Conservation (phyloP, 495 filamentous ascomycete genomes). For the Cairneyella variabilis region DNA sequence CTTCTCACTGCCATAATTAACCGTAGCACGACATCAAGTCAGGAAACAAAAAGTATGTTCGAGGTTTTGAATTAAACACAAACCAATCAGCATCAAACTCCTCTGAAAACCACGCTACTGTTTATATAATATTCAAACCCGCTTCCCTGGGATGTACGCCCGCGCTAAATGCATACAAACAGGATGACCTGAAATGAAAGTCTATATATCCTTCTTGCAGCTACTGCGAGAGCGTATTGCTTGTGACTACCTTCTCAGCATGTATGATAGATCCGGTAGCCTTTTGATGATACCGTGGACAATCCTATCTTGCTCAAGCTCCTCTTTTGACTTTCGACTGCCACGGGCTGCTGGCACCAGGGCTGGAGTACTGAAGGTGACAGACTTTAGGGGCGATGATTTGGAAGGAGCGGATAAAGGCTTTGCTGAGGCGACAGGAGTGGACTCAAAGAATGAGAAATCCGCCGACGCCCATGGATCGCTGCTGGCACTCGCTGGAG, state of each 20-base stretch:
- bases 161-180: constrained; percentile 7
- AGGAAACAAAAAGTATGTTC: no score
- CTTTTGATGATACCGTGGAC: constrained; percentile 35
- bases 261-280: constrained; percentile 51
- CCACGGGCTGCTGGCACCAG: neutral
- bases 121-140: neutral
- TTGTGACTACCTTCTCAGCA: constrained; percentile 34
- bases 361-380: constrained; percentile 13
- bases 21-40: no score
- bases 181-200: no score
- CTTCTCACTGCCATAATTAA: neutral
- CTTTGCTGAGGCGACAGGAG: constrained; percentile 4
- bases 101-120: neutral
- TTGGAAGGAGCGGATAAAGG: neutral
- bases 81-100: neutral
- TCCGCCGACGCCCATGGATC: constrained; percentile 35
- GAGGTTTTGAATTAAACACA: neutral
- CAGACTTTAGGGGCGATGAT: constrained; percentile 15
- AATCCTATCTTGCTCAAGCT: constrained; percentile 30
- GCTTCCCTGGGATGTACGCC: neutral
- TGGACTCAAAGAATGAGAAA: constrained; percentile 36
- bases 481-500: neutral
- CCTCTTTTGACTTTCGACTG: constrained; percentile 21
- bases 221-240: neutral
- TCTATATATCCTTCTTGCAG: neutral